Base-by-base conservation (phyloP, 2,329 filamentous ascomycete genomes). In the Colletotrichum sp. region DNA sequence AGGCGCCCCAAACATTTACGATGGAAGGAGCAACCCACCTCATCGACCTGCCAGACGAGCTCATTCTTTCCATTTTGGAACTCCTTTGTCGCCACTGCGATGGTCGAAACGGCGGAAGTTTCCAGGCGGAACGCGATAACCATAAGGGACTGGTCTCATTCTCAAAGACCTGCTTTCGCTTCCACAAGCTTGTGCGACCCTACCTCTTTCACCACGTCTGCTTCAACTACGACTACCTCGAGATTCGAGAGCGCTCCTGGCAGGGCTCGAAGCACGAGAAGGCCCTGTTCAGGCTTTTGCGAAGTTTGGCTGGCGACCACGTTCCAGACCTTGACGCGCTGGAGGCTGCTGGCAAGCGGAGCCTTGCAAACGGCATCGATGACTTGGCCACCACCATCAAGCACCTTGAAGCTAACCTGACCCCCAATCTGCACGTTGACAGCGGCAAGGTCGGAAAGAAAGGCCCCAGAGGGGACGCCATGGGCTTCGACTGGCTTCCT, bases 381-480 rank as follows among this genome's bases (percentile, higher is more conserved):
- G 61, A 64, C n/a, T 27, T 64, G 1, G 61, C 61, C 25, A 8
- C 13, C 4, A 39, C 61, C 16, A 34, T 64, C 32, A 36, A 39
- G n/a, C 30, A 39, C 32, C 32, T 64, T 4, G 22, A 64, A 27
- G 61, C 4, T 2, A 64, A 64, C 32, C 13, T 64, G 4, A 28
- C 30, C 3, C 61, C 61, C 4, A 64, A 36, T 64, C 27, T 15
- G 7, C 32, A 25, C 12, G 0, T 36, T 25, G 22, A 13, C 0
- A 61, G 28, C 13, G 32, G 32, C 32, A 39, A 28, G 22, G n/a
- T 13, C 8, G 59, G 28, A 0, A 34, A 13, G 27, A 28, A 16
- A n/a, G 9, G 0, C 0, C 22, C 30, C 8, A 64, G 2, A 6
- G 19, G 39, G 3, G 19, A n/a, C 0, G 8, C 32, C n/a, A 0